These are phyloP conservation scores for Botrytis elliptica DNA, from an alignment of 2,329 filamentous ascomycete species.

Conservation along the genomic window DNA sequence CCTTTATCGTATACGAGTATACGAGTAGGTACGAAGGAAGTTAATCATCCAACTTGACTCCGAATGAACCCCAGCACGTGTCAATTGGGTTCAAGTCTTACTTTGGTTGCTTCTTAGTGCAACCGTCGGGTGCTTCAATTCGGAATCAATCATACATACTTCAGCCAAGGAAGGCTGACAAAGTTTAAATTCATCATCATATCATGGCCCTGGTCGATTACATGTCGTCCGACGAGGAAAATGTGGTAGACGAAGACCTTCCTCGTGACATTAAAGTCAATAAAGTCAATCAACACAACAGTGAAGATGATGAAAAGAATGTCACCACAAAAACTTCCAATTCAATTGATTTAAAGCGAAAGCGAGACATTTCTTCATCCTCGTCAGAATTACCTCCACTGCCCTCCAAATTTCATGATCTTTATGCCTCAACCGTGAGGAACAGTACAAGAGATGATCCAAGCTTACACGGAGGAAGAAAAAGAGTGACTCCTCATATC, in stretches of 20 bases:
- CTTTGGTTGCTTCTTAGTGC: not conserved
- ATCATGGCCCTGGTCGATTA: slow-evolving; percentile 68
- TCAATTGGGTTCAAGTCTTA: not conserved
- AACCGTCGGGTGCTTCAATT: not conserved
- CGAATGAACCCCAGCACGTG: not conserved
- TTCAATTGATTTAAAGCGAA: slow-evolving; percentile 38
- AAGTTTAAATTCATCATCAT: not conserved
- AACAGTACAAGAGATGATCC: slow-evolving; percentile 80
- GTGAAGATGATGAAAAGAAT: not conserved
- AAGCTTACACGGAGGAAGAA: slow-evolving; percentile 78
- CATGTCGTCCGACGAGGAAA: slow-evolving; percentile 51
- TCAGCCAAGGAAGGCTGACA: not conserved
- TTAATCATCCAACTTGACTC: not conserved
- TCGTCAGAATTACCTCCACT: slow-evolving; percentile 61
- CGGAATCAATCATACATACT: not conserved
- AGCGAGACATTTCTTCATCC: slow-evolving; percentile 24
- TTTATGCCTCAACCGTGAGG: slow-evolving; percentile 82
- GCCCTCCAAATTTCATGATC: slow-evolving; percentile 77
- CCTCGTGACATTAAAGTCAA: not conserved
- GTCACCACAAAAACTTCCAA: not conserved
- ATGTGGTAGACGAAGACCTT: slow-evolving; percentile 4
- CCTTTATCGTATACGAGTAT: not conserved
- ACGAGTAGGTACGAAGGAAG: not conserved
- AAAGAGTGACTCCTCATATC: slow-evolving; percentile 77
- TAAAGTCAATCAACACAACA: not conserved